Evolutionary conservation across 768 basidiomycete genomes (phyloP), one percentile per base, ranked within the genome.

Genomic region (Naganishia kalamii): DNA sequence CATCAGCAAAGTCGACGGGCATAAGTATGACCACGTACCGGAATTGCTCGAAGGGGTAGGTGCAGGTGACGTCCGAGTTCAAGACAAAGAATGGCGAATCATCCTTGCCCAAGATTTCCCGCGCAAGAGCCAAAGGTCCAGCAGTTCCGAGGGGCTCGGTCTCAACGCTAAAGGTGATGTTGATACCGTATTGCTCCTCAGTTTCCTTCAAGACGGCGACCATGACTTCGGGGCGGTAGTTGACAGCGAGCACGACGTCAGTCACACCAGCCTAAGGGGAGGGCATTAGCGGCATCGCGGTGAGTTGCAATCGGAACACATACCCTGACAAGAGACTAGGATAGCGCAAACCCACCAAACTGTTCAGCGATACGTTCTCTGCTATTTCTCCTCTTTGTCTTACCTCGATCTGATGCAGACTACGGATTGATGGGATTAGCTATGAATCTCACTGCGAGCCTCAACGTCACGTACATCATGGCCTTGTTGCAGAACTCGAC

Each of bases 1-100:
- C 13, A 1, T 27, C 4, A 60, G 43, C 25, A 25, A 6, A n/a
- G 23, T 33, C 19, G 13, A 7, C 35, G 44, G 32, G 65, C 76
- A 61, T 57, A 74, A 72, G n/a, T n/a, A n/a, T n/a, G n/a, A n/a
- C n/a, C n/a, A 57, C 54, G 19, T 15, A 57, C 54, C 78, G 76
- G 73, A 81, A 79, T n/a, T 75, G 75, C 69, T 80, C 79, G 70
- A 81, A 81, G 48, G 81, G 81, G 72, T 81, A 81, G 37, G 80
- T 74, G 74, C 81, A 81, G 68, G 80, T 81, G 47, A 81, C 80
- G 67, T 81, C 81, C 19, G 81, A 80, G 78, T 81, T 81, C 71
- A 81, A 78, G 50, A 81, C 81, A 69, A 81, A 81, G 80, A 81
- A 81, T n/a, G 81, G 81, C 13, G 78, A 75, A 68, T 81, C 80